Conservation (phyloP, 2,329 filamentous ascomycete genomes). For the Macroventuria anomochaeta region DNA sequence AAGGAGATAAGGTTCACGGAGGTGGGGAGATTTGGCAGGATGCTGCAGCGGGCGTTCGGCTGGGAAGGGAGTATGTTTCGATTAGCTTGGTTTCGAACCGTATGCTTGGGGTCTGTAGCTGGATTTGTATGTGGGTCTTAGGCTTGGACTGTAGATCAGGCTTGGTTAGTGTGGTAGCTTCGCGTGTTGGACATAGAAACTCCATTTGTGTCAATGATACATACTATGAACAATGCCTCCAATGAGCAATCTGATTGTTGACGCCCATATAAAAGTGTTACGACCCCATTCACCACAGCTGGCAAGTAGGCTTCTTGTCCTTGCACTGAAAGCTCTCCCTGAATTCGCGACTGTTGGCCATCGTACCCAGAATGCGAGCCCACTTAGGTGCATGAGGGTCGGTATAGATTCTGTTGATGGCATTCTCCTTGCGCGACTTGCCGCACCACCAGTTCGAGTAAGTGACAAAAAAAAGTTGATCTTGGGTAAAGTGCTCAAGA, state of each 20-base stretch:
- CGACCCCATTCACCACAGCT: conserved; percentile 65
- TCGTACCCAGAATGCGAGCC: conserved; percentile 65
- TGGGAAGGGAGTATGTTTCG: neutral
- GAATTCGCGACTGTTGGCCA: conserved; percentile 72
- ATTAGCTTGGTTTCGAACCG: neutral
- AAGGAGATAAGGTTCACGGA: conserved; percentile 58
- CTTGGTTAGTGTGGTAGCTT: neutral
- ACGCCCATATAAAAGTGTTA: neutral
- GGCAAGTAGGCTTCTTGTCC: conserved; percentile 69
- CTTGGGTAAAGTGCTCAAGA: conserved; percentile 66
- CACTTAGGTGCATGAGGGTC: conserved; percentile 71
- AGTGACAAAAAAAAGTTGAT: conserved; percentile 73
- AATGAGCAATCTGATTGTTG: neutral
- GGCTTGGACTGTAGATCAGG: neutral
- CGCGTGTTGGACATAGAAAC: neutral
- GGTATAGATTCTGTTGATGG: conserved; percentile 63
- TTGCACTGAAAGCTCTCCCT: conserved; percentile 71
- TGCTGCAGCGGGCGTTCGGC: neutral
- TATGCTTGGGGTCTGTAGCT: too few species aligned
- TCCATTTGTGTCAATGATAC: neutral
- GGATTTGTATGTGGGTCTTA: too few species aligned
- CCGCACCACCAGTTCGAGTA: conserved; percentile 72
- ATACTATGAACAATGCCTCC: neutral
- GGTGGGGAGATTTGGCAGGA: conserved; percentile 47
- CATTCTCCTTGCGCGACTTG: conserved; percentile 65